Percentiles rank a stretch among this genome's conserved stretches.
These are phyloP conservation scores for Orbilia quercus DNA, from an alignment of 2,329 filamentous ascomycete species.

Conservation along the genomic window DNA sequence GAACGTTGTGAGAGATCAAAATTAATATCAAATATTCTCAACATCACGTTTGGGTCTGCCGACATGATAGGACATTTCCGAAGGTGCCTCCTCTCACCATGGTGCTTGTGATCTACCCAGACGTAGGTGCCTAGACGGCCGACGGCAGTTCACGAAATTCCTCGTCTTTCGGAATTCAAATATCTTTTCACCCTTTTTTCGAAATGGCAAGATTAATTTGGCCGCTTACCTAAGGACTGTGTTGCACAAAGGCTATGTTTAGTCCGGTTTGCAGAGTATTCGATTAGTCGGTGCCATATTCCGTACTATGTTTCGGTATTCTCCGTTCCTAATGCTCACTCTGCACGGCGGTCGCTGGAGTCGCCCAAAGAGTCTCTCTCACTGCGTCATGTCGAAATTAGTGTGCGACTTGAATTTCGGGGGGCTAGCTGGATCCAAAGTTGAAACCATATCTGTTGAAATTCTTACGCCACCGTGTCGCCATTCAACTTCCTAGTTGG, in stretches of 20 bases:
- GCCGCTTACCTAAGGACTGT: slow-evolving; percentile 35
- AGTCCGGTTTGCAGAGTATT: slow-evolving; percentile 34
- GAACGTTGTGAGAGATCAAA: slow-evolving; percentile 12
- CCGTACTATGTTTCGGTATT: slow-evolving; percentile 2
- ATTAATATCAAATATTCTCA: no score
- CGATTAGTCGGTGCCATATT: slow-evolving; percentile 29
- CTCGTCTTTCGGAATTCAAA: slow-evolving; percentile 21
- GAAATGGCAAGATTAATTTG: background rate
- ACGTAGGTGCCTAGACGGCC: slow-evolving; percentile 17
- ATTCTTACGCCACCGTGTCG: slow-evolving; percentile 55
- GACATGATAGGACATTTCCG: slow-evolving; percentile 22
- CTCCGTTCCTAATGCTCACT: slow-evolving; percentile 21
- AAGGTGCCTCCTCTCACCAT: slow-evolving; percentile 4
- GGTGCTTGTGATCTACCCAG: slow-evolving; percentile 24
- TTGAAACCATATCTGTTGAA: slow-evolving; percentile 28
- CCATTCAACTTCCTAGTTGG: slow-evolving; percentile 55
- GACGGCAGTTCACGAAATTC: slow-evolving; percentile 4
- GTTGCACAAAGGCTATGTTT: slow-evolving; percentile 48
- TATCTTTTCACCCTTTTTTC: background rate
- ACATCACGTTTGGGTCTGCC: slow-evolving; percentile 1
- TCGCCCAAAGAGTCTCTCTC: slow-evolving; percentile 9
- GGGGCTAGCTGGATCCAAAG: slow-evolving; percentile 25
- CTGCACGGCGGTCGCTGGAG: slow-evolving; percentile 20
- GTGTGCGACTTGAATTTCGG: slow-evolving; percentile 12
- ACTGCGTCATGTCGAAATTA: slow-evolving; percentile 41